Evolutionary conservation across 495 filamentous ascomycete genomes (phyloP).

Genomic region (Thermothielavioides terrestris): DNA sequence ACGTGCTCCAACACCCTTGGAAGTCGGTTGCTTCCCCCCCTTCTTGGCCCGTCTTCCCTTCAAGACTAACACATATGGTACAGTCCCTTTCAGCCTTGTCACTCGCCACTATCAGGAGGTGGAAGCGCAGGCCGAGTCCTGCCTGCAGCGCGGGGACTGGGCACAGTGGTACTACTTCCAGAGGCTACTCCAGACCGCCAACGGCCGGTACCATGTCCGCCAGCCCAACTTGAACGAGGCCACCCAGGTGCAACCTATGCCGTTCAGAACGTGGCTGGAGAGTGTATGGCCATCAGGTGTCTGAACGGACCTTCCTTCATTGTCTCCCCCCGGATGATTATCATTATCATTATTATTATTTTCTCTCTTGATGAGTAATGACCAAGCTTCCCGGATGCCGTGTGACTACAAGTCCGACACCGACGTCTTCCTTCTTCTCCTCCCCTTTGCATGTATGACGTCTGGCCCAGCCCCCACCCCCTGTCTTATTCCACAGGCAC

Average conservation of each 20-base stretch:
- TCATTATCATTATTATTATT: not conserved
- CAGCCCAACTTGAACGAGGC: constrained; percentile 37
- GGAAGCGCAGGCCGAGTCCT: constrained; percentile 32
- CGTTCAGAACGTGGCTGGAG: constrained; percentile 43
- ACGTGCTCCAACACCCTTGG: constrained; percentile 35
- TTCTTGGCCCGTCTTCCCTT: not conserved
- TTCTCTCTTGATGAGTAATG: no score
- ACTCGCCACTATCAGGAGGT: constrained; percentile 35
- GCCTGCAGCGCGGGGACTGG: constrained; percentile 29
- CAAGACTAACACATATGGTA: constrained; percentile 5
- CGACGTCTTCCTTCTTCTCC: no score
- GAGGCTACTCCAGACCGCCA: constrained; percentile 40
- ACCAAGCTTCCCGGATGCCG: no score
- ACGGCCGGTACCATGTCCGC: constrained; percentile 41
- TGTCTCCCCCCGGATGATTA: not conserved
- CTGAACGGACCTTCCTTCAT: no score
- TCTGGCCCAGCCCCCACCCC: no score
- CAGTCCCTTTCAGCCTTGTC: constrained; percentile 35
- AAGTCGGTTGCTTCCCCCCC: constrained; percentile 22
- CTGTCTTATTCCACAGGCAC: no score
- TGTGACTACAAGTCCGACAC: no score
- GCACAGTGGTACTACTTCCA: constrained; percentile 34
- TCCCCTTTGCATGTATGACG: no score
- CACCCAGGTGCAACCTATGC: constrained; percentile 34
- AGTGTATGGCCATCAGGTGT: constrained; percentile 33